Base-by-base conservation (phyloP, 2,329 filamentous ascomycete species). In the Penicillium hordei region DNA sequence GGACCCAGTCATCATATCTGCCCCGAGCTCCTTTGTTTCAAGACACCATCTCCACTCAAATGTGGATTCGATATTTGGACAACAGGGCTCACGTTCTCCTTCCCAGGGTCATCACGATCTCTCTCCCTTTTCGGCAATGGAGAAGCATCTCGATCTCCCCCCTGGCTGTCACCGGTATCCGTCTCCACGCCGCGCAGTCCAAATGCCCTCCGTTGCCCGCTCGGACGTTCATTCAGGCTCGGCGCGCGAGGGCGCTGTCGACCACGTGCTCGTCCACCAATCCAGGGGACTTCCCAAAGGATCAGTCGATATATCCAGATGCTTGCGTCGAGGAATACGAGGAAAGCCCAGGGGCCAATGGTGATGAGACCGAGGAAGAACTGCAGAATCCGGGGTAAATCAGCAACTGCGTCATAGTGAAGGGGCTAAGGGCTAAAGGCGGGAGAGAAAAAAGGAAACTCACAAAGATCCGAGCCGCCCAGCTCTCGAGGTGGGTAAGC, bases 381-480 rank as follows among this genome's bases (percentile, higher is more conserved):
- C 86, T 89, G 39, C 29, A 17, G 27, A 52, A 44, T 42, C 45
- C 19, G 38, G 42, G 42, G 48, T 40, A 57, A 13, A 39, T 50
- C 19, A 45, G 44, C 38, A 25, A 25, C 39, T 43, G 52, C 44
- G 45, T 40, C 43, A 59, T 51, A 56, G 40, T n/a, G 40, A 39
- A 3, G 23, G 39, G 55, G 31, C 4, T 6, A 6, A 58, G 54
- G 17, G 6, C 29, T 25, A 17, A 7, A 8, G 5, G 13, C 42
- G 19, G 23, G 42, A 49, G 29, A 34, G 38, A 25, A 50, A 43
- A 21, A 38, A n/a, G 29, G n/a, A 45, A 34, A 71, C 83, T 68
- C 78, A 89, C 86, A 70, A 88, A 89, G 44, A 85, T 68, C 10
- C 84, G 80, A 45, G 82, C 82, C 57, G 85, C 76, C 85, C 85